These are phyloP conservation scores for Myriosclerotinia duriaeana DNA, from an alignment of 2,329 filamentous ascomycete genomes.

Conservation along the genomic window DNA sequence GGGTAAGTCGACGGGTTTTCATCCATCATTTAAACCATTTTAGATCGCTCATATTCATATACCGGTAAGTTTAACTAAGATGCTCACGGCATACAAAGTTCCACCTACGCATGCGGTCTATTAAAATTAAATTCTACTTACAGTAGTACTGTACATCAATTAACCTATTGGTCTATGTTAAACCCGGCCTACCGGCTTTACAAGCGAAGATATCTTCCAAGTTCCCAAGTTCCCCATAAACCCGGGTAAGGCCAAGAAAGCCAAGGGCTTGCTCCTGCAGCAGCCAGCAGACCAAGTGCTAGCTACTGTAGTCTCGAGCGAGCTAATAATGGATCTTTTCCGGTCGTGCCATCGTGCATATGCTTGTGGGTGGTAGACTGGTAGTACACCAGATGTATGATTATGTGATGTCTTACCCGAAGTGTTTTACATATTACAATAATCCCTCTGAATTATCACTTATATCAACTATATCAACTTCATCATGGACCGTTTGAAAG, in stretches of 20 bases:
- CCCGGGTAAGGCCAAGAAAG: constrained; percentile 13
- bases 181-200: no score
- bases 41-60: no score
- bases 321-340: not conserved
- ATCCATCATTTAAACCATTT: not conserved
- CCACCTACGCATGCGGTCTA: constrained; percentile 15
- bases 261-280: constrained; percentile 15
- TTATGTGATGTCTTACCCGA: no score
- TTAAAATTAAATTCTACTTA: not conserved
- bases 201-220: not conserved
- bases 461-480: no score
- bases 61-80: not conserved
- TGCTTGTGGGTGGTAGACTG: not conserved
- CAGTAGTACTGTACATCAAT: no score
- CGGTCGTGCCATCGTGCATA: constrained; percentile 6
- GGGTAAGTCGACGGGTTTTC: not conserved
- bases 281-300: not conserved
- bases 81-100: constrained; percentile 3
- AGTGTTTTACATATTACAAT: no score
- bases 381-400: no score
- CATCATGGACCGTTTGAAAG: not conserved
- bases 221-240: constrained; percentile 15
- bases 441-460: no score
- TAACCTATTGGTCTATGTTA: no score
- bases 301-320: not conserved